Evolutionary conservation across 2,329 filamentous ascomycete species (phyloP).

Genomic region (Cryphonectria parasitica): DNA sequence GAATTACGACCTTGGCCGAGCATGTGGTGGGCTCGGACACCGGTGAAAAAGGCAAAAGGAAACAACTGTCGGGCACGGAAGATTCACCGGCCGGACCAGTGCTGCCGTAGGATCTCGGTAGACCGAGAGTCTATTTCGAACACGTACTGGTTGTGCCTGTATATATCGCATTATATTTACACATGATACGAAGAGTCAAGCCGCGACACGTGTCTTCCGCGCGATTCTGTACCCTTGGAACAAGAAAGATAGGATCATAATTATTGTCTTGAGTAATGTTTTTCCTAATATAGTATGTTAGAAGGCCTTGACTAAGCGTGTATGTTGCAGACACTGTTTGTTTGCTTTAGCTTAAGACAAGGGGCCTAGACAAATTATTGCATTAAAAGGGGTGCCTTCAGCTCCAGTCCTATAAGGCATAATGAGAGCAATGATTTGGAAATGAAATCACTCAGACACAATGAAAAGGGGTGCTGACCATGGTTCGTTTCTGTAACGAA

Average conservation of each 20-base stretch:
- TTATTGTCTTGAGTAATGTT: not conserved
- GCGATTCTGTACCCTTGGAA: not conserved
- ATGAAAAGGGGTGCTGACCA: too few species aligned
- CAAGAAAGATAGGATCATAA: not conserved
- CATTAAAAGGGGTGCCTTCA: not conserved
- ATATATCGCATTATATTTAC: not conserved
- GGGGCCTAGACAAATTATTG: not conserved
- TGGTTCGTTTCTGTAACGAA: too few species aligned
- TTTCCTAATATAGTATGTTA: too few species aligned
- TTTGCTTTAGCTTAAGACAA: not conserved
- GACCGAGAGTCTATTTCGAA: slow-evolving; percentile 1
- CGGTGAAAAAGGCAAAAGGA: not conserved
- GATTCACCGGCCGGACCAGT: not conserved
- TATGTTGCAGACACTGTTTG: not conserved
- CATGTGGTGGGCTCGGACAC: not conserved
- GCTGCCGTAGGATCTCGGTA: not conserved
- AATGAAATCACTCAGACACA: too few species aligned
- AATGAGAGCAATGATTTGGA: too few species aligned
- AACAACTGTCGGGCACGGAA: not conserved
- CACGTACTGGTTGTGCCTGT: not conserved
- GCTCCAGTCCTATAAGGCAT: too few species aligned
- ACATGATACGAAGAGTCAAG: not conserved
- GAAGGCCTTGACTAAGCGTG: not conserved
- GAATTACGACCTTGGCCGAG: not conserved
- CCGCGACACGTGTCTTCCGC: not conserved